Conservation (phyloP, 2,329 filamentous ascomycete genomes). For the Pezicula neosporulosa region DNA sequence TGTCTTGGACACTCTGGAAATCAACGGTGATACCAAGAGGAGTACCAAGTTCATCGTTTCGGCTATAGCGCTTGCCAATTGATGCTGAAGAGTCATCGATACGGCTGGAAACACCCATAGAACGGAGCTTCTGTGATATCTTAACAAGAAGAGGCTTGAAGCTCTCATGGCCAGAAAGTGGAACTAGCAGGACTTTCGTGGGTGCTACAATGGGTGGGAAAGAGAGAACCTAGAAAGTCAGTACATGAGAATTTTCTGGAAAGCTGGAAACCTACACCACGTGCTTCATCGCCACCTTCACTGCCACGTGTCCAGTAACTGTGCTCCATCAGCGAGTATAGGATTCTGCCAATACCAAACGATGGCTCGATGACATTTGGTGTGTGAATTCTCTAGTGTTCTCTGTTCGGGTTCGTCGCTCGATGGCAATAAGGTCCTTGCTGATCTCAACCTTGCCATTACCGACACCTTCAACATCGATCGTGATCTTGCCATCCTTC, state of each 20-base stretch:
- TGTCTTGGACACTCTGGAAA: slow-evolving; percentile 90
- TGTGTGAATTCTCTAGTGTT: slow-evolving; percentile 83
- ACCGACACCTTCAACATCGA: slow-evolving; percentile 66
- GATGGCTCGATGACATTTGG: slow-evolving; percentile 97
- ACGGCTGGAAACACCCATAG: slow-evolving; percentile 74
- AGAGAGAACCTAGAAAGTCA: slow-evolving; percentile 56
- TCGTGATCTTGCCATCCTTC: slow-evolving; percentile 68
- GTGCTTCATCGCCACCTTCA: slow-evolving; percentile 74
- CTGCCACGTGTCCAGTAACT: slow-evolving; percentile 82
- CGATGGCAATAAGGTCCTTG: slow-evolving; percentile 78
- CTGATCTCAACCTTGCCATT: slow-evolving; percentile 75
- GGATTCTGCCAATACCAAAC: slow-evolving; percentile 92
- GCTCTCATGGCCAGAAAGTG: slow-evolving; percentile 74
- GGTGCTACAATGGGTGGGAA: slow-evolving; percentile 81
- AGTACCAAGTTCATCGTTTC: slow-evolving; percentile 94
- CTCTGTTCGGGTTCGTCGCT: slow-evolving; percentile 78
- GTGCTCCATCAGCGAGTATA: slow-evolving; percentile 93
- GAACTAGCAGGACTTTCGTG: slow-evolving; percentile 90
- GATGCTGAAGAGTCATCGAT: slow-evolving; percentile 88
- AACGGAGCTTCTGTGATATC: slow-evolving; percentile 73
- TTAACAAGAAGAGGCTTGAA: slow-evolving; percentile 76
- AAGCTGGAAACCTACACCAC: slow-evolving; percentile 63
- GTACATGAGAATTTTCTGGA: slow-evolving; percentile 4
- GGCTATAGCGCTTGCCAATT: slow-evolving; percentile 91
- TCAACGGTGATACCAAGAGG: slow-evolving; percentile 92